Evolutionary conservation across 2,329 filamentous ascomycete genomes (phyloP).

Genomic region (Cercospora canescens): DNA sequence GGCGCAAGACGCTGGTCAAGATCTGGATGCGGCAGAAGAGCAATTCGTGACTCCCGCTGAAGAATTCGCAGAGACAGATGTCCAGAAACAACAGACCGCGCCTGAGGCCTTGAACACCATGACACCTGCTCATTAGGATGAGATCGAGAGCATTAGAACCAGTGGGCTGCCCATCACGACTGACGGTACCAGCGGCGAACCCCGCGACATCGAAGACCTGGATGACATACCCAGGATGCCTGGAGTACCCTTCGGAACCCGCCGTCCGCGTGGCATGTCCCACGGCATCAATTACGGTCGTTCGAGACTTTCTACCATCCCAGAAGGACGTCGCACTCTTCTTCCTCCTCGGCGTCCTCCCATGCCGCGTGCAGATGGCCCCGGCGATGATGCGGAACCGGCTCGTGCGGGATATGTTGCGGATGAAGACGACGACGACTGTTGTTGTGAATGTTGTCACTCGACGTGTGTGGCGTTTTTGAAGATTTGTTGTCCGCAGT

Average conservation of each 20-base stretch:
- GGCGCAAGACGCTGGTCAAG: background rate
- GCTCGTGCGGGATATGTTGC: background rate
- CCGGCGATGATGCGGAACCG: background rate
- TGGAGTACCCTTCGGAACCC: background rate
- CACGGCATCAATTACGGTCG: background rate
- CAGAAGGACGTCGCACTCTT: background rate
- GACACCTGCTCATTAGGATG: slow-evolving; percentile 2
- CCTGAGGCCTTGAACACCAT: background rate
- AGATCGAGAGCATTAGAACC: background rate
- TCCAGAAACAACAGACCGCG: background rate
- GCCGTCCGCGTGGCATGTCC: background rate
- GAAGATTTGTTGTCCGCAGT: background rate
- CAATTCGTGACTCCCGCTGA: background rate
- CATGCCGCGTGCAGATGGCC: background rate
- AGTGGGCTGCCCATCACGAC: background rate
- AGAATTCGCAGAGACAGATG: background rate
- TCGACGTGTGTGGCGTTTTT: background rate
- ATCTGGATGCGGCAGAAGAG: background rate
- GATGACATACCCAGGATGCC: too few relatives aligned
- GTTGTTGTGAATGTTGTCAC: background rate
- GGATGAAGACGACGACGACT: background rate
- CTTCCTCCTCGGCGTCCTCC: background rate
- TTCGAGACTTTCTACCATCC: background rate
- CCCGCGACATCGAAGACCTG: background rate
- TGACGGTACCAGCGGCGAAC: background rate